phyloP scores from a whole-genome alignment of 768 basidiomycete genomes.

The Rhizopogon sp. region DNA sequence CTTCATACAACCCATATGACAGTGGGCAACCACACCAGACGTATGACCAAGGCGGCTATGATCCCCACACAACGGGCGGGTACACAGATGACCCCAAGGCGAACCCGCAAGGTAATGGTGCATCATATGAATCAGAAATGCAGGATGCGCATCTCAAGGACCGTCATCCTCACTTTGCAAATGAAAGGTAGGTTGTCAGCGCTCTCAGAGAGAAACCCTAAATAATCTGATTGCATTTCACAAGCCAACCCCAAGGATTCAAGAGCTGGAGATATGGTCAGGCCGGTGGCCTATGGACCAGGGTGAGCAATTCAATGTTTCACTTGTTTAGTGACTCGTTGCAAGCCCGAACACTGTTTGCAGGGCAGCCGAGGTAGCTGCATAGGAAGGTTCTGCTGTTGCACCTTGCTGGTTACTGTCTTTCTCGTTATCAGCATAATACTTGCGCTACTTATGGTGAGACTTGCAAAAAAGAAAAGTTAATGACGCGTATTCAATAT shows the following conservation, averaged over 20 bases:
- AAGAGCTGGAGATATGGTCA: constrained; percentile 50
- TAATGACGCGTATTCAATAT: constrained; percentile 1
- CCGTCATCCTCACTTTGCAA: constrained; percentile 30
- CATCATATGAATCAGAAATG: constrained; percentile 13
- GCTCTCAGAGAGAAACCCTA: not conserved
- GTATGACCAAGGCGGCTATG: constrained; percentile 45
- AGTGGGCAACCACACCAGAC: constrained; percentile 40
- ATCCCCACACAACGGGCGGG: constrained; percentile 18
- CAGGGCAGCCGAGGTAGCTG: constrained; percentile 61
- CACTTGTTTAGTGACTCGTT: not conserved
- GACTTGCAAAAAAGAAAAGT: constrained; percentile 15
- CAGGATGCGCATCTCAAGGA: constrained; percentile 35
- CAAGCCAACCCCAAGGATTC: constrained; percentile 28
- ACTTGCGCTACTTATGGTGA: constrained; percentile 63
- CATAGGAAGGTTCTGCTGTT: constrained; percentile 69
- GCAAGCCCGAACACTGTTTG: not conserved
- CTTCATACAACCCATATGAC: constrained; percentile 43
- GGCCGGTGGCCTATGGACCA: constrained; percentile 66
- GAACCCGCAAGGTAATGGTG: constrained; percentile 8
- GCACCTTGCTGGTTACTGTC: constrained; percentile 60
- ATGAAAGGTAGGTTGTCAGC: not conserved
- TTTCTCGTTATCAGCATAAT: constrained; percentile 65
- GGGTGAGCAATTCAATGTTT: constrained; percentile 30
- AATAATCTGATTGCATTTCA: constrained; percentile 1
- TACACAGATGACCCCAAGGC: constrained; percentile 35